Base-by-base conservation (phyloP, 176 grass and related monocot genomes). In the Typha latifolia region DNA sequence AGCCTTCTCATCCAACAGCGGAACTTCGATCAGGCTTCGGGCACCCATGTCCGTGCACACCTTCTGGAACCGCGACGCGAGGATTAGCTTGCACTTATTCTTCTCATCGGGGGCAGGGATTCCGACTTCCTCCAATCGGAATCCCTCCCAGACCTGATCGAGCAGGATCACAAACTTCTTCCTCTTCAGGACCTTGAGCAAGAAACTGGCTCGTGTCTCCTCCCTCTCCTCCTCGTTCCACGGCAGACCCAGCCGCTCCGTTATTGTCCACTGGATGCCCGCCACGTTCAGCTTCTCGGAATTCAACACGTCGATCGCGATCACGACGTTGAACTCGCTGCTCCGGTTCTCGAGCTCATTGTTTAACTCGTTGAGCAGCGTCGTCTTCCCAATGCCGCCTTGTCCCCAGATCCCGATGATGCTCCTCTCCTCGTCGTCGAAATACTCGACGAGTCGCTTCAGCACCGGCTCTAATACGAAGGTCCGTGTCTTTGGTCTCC, bases 341-440 rank as follows among this genome's bases (percentile, higher is more conserved):
- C 3, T 37, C 5, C 66, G 66, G 3, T 49, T 63, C 71, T 76
- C 57, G 2, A 95, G 74, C 61, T 84, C 31, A 55, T 95, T 90
- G 78, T 90, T 95, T 49, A 95, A 78, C n/a, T 16, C 49, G 12
- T 80, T 82, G 15, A 95, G 81, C 3, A 95, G 75, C 0, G 86
- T 95, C 0, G 86, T 95, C 74, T 95, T 90, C 13, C 86, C 90
- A 4, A 95, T 50, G 11, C 90, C 90, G 49, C 86, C 86, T 72
- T 74, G 63, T 19, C 90, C 90, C 71, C 84, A 84, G 0, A 95
- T 61, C 49, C 86, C 90, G 26, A 95, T 80, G 62, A 90, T 72
- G 56, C 24, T 80, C 0, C 64, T 80, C 0, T 72, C 66, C 7
- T 62, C 31, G 19, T 87, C 71, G 57, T 90, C 62, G 67, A 90